Percentiles rank a stretch among this genome's conserved stretches.
These are phyloP conservation scores for Boletus subparvulus DNA, from an alignment of 768 basidiomycete species.

Conservation along the genomic window DNA sequence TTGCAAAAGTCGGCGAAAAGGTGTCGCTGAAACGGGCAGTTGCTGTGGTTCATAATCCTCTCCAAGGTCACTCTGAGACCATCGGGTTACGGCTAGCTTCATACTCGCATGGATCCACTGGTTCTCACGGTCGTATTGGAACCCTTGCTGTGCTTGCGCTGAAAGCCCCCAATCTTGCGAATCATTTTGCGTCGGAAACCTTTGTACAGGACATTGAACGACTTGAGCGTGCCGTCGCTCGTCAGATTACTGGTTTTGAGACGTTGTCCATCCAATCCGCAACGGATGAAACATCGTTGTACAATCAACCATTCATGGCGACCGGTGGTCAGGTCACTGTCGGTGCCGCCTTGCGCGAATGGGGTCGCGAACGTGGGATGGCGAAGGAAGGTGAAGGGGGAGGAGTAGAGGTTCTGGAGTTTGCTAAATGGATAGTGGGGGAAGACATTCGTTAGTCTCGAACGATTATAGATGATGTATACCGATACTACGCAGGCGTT, in stretches of 20 bases:
- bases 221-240: slow-evolving; percentile 73
- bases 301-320: slow-evolving; percentile 74
- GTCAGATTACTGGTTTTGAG: slow-evolving; percentile 84
- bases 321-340: slow-evolving; percentile 54
- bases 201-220: slow-evolving; percentile 58
- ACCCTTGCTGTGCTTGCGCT: slow-evolving; percentile 56
- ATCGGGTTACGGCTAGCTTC: slow-evolving; percentile 48
- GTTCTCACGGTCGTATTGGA: slow-evolving; percentile 59
- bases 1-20: slow-evolving; percentile 80
- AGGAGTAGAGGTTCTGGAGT: slow-evolving; percentile 45
- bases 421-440: slow-evolving; percentile 66
- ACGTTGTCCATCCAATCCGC: slow-evolving; percentile 49
- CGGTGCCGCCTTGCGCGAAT: slow-evolving; percentile 41
- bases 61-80: slow-evolving; percentile 33
- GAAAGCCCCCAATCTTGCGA: slow-evolving; percentile 46
- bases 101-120: slow-evolving; percentile 60
- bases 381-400: slow-evolving; percentile 30
- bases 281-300: slow-evolving; percentile 55
- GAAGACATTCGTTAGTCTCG: slow-evolving; percentile 30
- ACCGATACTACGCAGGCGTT: background rate
- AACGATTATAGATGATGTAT: background rate
- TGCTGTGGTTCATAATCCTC: slow-evolving; percentile 38
- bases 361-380: slow-evolving; percentile 54
- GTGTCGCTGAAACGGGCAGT: slow-evolving; percentile 65
- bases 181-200: slow-evolving; percentile 43